A percentile compares a stretch with the other conserved stretches of the same genome.
Evolutionary conservation across 768 basidiomycete genomes (phyloP).

Genomic region (Coprinopsis marcescibilis): DNA sequence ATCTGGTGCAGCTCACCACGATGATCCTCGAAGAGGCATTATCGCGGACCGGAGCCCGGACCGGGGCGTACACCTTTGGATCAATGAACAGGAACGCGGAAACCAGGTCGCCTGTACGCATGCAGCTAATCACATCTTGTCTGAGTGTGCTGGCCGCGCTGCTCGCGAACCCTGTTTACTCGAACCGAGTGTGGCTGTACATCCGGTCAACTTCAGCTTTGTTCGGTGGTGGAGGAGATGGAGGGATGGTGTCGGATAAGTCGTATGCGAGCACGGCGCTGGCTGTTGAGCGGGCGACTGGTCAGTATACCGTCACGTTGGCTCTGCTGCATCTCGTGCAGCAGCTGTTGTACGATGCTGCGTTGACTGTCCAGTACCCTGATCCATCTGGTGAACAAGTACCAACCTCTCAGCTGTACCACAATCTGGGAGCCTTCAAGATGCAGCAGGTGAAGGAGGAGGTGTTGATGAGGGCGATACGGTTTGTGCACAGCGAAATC

Average conservation of each 20-base stretch:
- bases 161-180: slow-evolving; percentile 65
- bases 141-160: slow-evolving; percentile 78
- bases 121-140: slow-evolving; percentile 69
- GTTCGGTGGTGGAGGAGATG: slow-evolving; percentile 29
- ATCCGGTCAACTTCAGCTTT: slow-evolving; percentile 73
- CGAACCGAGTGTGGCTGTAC: slow-evolving; percentile 85
- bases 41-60: slow-evolving; percentile 33
- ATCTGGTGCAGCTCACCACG: slow-evolving; percentile 74
- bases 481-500: slow-evolving; percentile 79
- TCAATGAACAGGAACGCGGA: slow-evolving; percentile 18
- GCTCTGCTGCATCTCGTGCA: slow-evolving; percentile 73
- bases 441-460: slow-evolving; percentile 77
- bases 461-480: slow-evolving; percentile 70
- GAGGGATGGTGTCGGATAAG: slow-evolving; percentile 41
- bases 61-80: neutral
- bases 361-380: slow-evolving; percentile 49
- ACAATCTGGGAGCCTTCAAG: too few relatives aligned
- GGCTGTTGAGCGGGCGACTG: slow-evolving; percentile 61
- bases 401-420: too few relatives aligned
- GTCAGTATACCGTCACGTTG: slow-evolving; percentile 78
- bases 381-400: neutral
- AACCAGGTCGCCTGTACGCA: slow-evolving; percentile 37
- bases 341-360: slow-evolving; percentile 69
- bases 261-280: slow-evolving; percentile 59
- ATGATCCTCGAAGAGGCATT: slow-evolving; percentile 80